A percentile compares a stretch with the other conserved stretches of the same genome.
Conservation (phyloP, 1,139 yeast genomes). For the Scheffersomyces lignicola region DNA sequence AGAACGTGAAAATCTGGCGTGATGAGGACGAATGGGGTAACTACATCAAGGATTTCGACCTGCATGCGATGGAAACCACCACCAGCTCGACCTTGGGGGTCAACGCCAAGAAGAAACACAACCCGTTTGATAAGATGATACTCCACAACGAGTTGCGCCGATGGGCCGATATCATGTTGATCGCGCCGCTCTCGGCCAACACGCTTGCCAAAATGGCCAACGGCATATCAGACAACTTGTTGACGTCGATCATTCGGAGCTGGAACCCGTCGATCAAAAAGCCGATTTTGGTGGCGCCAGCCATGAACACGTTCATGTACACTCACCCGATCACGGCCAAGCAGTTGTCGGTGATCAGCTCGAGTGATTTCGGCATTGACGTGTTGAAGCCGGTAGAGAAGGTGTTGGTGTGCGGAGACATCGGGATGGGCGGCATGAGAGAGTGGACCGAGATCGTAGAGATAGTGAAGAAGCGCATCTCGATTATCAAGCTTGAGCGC, state of each 20-base stretch:
- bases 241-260: conserved; percentile 80
- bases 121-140: conserved; percentile 48
- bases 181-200: conserved; percentile 94
- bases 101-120: conserved; percentile 31
- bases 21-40: conserved; percentile 89
- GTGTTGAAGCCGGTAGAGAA: conserved; percentile 91
- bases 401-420: conserved; percentile 91
- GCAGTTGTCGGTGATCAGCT: conserved; percentile 60
- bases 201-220: conserved; percentile 87
- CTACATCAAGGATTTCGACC: conserved; percentile 38
- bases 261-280: conserved; percentile 79
- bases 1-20: conserved; percentile 87
- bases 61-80: conserved; percentile 9
- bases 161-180: conserved; percentile 92
- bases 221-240: conserved; percentile 87
- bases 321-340: conserved; percentile 90
- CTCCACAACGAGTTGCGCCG: conserved; percentile 85
- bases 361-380: conserved; percentile 57
- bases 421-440: conserved; percentile 98
- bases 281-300: conserved; percentile 91
- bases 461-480: conserved; percentile 57
- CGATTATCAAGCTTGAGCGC: conserved; percentile 31
- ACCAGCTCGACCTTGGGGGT: conserved; percentile 17
- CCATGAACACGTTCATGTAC: conserved; percentile 96
- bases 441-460: conserved; percentile 95